Evolutionary conservation across 768 basidiomycete genomes (phyloP).

Genomic region (Suillus bovinus): DNA sequence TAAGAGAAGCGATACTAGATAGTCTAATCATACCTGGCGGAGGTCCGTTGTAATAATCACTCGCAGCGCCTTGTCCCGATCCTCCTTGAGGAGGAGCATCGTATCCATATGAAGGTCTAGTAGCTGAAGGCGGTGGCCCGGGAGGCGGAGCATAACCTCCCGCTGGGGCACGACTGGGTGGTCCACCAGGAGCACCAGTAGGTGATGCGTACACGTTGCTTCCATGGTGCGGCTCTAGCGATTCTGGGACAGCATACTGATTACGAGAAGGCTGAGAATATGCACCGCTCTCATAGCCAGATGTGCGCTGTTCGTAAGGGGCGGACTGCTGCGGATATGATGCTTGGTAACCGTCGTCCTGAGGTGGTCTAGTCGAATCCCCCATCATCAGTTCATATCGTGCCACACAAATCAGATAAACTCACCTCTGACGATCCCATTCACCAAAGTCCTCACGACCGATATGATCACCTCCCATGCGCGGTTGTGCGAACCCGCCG

Average conservation of each 20-base stretch:
- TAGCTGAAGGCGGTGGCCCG: neutral
- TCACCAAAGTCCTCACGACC: slow-evolving; percentile 9
- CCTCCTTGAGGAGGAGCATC: neutral
- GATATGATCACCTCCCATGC: neutral
- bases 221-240: neutral
- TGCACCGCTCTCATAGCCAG: neutral
- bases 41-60: slow-evolving; percentile 7
- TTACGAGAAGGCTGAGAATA: slow-evolving; percentile 4
- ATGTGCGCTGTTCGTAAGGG: neutral
- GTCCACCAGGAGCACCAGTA: slow-evolving; percentile 1
- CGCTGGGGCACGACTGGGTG: neutral
- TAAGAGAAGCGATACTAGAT: neutral
- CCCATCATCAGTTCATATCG: neutral
- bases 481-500: slow-evolving; percentile 14
- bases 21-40: slow-evolving; percentile 1
- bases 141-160: slow-evolving; percentile 1
- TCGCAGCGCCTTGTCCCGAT: slow-evolving; percentile 4
- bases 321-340: slow-evolving; percentile 3
- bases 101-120: neutral
- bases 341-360: slow-evolving; percentile 6
- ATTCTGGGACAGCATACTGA: neutral
- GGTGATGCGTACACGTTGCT: slow-evolving; percentile 5
- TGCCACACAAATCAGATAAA: neutral
- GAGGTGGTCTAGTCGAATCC: slow-evolving; percentile 12
- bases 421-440: slow-evolving; percentile 5